phyloP scores from a whole-genome alignment of 768 basidiomycete species.

The Hebeloma cylindrosporum region DNA sequence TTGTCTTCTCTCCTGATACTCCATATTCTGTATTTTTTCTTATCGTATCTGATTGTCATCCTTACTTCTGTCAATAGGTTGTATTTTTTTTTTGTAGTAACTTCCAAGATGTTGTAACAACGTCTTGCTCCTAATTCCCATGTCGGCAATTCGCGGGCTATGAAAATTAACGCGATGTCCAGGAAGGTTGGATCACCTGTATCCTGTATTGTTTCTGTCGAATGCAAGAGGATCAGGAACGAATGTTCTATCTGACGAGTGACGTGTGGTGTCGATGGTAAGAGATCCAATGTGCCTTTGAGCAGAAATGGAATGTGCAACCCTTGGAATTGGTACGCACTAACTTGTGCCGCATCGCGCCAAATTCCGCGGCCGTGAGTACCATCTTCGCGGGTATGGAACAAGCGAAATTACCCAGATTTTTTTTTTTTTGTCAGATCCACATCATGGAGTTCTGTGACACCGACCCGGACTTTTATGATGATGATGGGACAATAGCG shows the following conservation, averaged over 20 bases:
- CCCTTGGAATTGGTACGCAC: constrained; percentile 25
- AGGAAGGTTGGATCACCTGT: too few relatives aligned
- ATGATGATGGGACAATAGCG: constrained; percentile 10
- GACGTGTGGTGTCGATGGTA: constrained; percentile 13
- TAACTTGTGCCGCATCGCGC: constrained; percentile 25
- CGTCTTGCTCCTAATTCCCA: background rate
- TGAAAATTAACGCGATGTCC: too few relatives aligned
- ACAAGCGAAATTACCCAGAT: background rate
- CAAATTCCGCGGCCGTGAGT: constrained; percentile 22
- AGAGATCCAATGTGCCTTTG: constrained; percentile 18
- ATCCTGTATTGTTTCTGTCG: too few relatives aligned
- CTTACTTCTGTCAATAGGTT: constrained; percentile 19
- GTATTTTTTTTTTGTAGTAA: constrained; percentile 22
- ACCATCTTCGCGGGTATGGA: constrained; percentile 13
- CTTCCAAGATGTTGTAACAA: constrained; percentile 7
- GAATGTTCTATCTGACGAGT: too few relatives aligned
- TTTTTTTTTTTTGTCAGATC: constrained; percentile 11
- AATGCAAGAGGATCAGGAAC: too few relatives aligned
- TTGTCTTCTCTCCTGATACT: constrained; percentile 4
- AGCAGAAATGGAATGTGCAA: constrained; percentile 23
- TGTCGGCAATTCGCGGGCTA: too few relatives aligned
- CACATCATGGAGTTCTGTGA: constrained; percentile 6
- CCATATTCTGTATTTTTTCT: constrained; percentile 12
- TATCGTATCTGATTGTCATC: constrained; percentile 22
- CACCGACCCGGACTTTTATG: constrained; percentile 5